Evolutionary conservation across 495 filamentous ascomycete genomes (phyloP).

Genomic region (Viridothelium virens): DNA sequence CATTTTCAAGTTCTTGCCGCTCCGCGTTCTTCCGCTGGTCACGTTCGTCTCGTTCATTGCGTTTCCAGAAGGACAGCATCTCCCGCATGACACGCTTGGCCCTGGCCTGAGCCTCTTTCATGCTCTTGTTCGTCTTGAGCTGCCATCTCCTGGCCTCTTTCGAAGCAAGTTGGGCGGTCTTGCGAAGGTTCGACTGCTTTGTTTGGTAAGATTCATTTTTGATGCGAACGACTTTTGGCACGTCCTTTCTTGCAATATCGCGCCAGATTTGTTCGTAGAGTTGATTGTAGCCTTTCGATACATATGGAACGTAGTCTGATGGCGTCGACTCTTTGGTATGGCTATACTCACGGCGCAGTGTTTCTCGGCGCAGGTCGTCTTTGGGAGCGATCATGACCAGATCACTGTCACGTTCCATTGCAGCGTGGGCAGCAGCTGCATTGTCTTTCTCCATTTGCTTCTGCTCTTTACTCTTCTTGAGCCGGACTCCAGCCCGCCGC

Average conservation of each 20-base stretch:
- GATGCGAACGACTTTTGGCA: constrained; percentile 81
- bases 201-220: constrained; percentile 73
- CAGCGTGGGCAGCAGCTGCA: constrained; percentile 80
- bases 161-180: constrained; percentile 92
- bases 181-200: constrained; percentile 86
- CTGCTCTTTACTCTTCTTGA: constrained; percentile 81
- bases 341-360: constrained; percentile 38
- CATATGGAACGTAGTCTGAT: constrained; percentile 52
- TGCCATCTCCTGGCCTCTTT: constrained; percentile 98
- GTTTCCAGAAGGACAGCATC: constrained; percentile 99
- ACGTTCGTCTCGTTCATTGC: constrained; percentile 94
- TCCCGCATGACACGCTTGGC: constrained; percentile 98
- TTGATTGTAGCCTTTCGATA: constrained; percentile 88
- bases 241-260: constrained; percentile 86
- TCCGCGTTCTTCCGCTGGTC: constrained; percentile 89
- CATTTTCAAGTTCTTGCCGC: constrained; percentile 92
- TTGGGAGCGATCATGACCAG: constrained; percentile 53
- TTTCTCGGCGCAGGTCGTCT: constrained; percentile 42
- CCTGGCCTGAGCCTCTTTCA: constrained; percentile 92
- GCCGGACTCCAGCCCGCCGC: constrained; percentile 37
- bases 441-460: constrained; percentile 92
- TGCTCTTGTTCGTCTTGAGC: constrained; percentile 92
- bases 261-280: constrained; percentile 98
- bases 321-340: constrained; percentile 59
- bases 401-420: constrained; percentile 76